Percentiles rank a stretch among this genome's conserved stretches.
These are phyloP conservation scores for Microstegium vimineum DNA, from an alignment of 176 grass and related monocot genomes.

Conservation along the genomic window DNA sequence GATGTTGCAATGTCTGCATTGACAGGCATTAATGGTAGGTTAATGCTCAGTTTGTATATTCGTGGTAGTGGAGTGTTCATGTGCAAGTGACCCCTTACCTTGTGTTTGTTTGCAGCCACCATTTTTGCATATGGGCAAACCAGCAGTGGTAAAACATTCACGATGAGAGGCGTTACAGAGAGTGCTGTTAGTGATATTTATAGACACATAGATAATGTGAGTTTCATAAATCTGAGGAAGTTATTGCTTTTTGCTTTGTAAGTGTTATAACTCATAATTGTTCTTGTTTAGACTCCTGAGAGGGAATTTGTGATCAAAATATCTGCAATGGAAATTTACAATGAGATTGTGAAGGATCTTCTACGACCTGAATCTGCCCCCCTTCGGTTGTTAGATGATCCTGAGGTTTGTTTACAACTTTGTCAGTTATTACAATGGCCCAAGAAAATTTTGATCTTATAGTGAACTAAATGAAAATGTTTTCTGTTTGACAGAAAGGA, in stretches of 20 bases:
- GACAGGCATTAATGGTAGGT: slow-evolving; percentile 51
- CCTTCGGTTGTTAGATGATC: slow-evolving; percentile 95
- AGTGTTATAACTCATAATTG: slow-evolving; percentile 10
- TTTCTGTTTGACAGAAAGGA: slow-evolving; percentile 69
- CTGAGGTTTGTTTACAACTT: slow-evolving; percentile 62
- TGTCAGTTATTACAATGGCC: background rate
- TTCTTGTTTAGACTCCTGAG: slow-evolving; percentile 59
- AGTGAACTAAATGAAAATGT: background rate
- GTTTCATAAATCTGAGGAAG: slow-evolving; percentile 26
- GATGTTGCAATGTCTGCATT: slow-evolving; percentile 66
- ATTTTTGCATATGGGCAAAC: slow-evolving; percentile 97
- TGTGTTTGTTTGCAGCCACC: slow-evolving; percentile 51
- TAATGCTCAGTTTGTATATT: slow-evolving; percentile 8
- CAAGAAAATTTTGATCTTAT: slow-evolving; percentile 4
- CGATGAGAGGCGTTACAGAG: slow-evolving; percentile 87
- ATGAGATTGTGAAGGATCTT: slow-evolving; percentile 96
- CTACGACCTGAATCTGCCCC: slow-evolving; percentile 75
- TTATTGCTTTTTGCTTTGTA: background rate
- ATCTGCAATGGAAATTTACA: slow-evolving; percentile 85
- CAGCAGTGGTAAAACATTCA: slow-evolving; percentile 98
- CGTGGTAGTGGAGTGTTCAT: background rate
- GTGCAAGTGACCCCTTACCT: background rate
- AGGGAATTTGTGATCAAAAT: slow-evolving; percentile 64
- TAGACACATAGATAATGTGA: slow-evolving; percentile 52
- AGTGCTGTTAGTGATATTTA: slow-evolving; percentile 84